phyloP scores from a whole-genome alignment of 2,329 filamentous ascomycete genomes.

The Ceratocystis lukuohia region DNA sequence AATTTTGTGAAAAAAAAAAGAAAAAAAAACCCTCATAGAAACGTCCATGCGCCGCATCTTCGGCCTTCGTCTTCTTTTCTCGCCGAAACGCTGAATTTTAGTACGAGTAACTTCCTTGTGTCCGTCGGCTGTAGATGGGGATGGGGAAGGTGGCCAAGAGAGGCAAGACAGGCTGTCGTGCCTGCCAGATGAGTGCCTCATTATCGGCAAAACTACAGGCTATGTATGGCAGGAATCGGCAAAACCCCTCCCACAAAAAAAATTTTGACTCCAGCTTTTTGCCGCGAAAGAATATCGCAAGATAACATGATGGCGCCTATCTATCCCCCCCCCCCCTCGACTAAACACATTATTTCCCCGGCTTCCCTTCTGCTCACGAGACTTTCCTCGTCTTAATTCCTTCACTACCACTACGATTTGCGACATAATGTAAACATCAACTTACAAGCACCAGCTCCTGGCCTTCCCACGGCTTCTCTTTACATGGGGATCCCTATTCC shows the following conservation, averaged over 20 bases:
- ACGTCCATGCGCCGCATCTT: background rate
- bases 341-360: background rate
- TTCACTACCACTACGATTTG: constrained; percentile 1
- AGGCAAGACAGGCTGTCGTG: background rate
- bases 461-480: constrained; percentile 3
- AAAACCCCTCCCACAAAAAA: background rate
- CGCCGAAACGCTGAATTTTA: background rate
- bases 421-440: background rate
- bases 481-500: constrained; percentile 2
- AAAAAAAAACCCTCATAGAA: background rate
- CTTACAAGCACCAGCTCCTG: background rate
- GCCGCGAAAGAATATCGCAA: too few relatives aligned
- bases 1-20: background rate
- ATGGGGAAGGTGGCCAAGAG: background rate
- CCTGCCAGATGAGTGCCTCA: background rate
- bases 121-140: background rate
- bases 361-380: background rate
- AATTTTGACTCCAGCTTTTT: too few relatives aligned
- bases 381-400: background rate
- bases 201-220: background rate
- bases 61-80: background rate
- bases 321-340: too few relatives aligned
- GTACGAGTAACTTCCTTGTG: background rate
- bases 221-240: background rate
- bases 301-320: too few relatives aligned